Conservation (phyloP, 129 eudicot species). For the Heracleum sosnowskyi region DNA sequence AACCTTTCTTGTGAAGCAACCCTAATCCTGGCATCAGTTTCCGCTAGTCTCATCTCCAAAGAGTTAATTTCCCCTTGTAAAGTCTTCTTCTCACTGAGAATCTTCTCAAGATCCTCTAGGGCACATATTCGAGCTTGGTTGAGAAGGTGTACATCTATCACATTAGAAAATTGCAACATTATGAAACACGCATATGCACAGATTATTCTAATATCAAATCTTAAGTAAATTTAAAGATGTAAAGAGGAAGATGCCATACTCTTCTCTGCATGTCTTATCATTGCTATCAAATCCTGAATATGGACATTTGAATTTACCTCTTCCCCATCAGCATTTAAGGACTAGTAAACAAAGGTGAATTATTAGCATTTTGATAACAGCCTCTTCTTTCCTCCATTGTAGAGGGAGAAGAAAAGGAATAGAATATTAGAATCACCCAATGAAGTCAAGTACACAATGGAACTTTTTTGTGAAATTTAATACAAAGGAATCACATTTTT, state of each 20-base stretch:
- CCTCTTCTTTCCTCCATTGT: conserved; percentile 5
- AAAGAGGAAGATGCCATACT: conserved; percentile 39
- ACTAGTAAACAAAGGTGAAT: conserved; percentile 36
- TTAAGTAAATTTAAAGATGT: background rate
- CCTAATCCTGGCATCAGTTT: conserved; percentile 85
- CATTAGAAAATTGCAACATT: conserved; percentile 4
- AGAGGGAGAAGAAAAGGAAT: background rate
- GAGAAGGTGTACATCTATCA: conserved; percentile 70
- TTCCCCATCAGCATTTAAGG: conserved; percentile 38
- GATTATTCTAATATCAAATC: background rate
- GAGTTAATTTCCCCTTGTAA: conserved; percentile 68
- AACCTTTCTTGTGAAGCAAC: conserved; percentile 85
- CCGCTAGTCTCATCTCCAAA: conserved; percentile 76
- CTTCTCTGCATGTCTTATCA: conserved; percentile 88
- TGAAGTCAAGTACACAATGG: background rate
- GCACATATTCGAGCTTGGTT: conserved; percentile 88
- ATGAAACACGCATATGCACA: background rate
- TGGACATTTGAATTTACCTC: conserved; percentile 40
- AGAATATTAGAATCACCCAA: conserved; percentile 1
- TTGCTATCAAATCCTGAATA: conserved; percentile 73
- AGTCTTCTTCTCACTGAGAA: conserved; percentile 68
- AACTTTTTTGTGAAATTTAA: background rate
- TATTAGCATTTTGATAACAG: conserved; percentile 9
- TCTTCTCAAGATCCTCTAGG: conserved; percentile 64
- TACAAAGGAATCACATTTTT: background rate